Conservation (phyloP, 2,329 filamentous ascomycete species). For the Helminthosporium solani region DNA sequence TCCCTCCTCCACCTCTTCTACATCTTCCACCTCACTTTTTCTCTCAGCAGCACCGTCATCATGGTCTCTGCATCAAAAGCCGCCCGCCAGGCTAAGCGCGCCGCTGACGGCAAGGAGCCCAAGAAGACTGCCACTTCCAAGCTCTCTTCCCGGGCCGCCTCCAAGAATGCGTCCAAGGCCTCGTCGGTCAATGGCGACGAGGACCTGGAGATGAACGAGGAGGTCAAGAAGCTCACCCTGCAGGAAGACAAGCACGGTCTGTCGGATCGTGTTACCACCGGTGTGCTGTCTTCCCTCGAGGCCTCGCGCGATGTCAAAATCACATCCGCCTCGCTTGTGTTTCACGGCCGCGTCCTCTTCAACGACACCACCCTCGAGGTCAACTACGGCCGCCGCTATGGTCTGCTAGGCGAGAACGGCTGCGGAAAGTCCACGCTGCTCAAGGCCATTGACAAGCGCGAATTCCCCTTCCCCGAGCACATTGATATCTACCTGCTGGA, state of each 20-base stretch:
- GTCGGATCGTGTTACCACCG: constrained; percentile 96
- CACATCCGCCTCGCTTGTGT: constrained; percentile 87
- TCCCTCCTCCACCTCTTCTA: constrained; percentile 23
- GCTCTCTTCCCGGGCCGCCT: constrained; percentile 67
- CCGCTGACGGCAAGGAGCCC: constrained; percentile 69
- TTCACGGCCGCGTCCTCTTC: constrained; percentile 96
- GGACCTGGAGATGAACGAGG: constrained; percentile 65
- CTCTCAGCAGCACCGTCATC: constrained; percentile 25
- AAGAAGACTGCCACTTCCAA: constrained; percentile 74
- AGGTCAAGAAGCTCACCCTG: constrained; percentile 83
- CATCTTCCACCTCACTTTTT: no score
- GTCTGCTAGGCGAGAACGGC: constrained; percentile 95
- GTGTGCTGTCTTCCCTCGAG: constrained; percentile 83
- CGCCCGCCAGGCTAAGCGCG: constrained; percentile 66
- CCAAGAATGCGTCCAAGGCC: constrained; percentile 62
- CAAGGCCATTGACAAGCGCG: constrained; percentile 89
- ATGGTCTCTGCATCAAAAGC: constrained; percentile 72
- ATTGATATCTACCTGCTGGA: constrained; percentile 98
- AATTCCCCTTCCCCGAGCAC: constrained; percentile 94
- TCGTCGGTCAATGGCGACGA: constrained; percentile 70
- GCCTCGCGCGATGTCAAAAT: constrained; percentile 96
- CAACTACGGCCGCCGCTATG: constrained; percentile 89
- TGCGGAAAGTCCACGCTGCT: constrained; percentile 98
- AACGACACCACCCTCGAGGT: constrained; percentile 92
- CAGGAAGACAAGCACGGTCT: constrained; percentile 97